Percentiles rank a stretch among this genome's conserved stretches.
Conservation (phyloP, 352 stramenopile genomes). For the Globisporangium lucens region DNA sequence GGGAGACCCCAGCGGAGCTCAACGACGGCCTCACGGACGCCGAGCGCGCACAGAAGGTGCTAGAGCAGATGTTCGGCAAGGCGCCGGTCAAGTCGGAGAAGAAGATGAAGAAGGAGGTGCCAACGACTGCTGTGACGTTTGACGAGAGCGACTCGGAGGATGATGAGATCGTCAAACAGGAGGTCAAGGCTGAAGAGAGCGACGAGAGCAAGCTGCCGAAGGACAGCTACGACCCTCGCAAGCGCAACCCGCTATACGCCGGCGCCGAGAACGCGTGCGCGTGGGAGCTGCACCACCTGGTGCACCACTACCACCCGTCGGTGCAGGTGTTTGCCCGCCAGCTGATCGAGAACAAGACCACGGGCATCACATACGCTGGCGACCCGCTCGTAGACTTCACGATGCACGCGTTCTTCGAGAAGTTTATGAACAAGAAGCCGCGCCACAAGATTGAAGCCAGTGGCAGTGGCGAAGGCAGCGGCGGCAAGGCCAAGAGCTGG, state of each 20-base stretch:
- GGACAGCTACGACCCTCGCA: constrained; percentile 73
- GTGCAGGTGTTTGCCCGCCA: constrained; percentile 91
- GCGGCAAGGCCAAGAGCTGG: constrained; percentile 51
- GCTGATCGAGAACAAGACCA: constrained; percentile 47
- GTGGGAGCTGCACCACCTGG: constrained; percentile 93
- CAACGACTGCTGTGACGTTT: constrained; percentile 27
- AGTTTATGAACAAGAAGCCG: constrained; percentile 99
- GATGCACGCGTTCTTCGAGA: constrained; percentile 97
- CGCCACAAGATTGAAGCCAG: constrained; percentile 36
- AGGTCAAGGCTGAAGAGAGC: neutral
- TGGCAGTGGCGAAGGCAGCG: constrained; percentile 4
- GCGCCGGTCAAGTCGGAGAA: constrained; percentile 19
- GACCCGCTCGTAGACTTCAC: constrained; percentile 97
- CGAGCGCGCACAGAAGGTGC: constrained; percentile 48
- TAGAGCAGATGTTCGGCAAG: constrained; percentile 67
- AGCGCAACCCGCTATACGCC: constrained; percentile 88
- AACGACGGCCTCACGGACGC: constrained; percentile 50
- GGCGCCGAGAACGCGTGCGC: constrained; percentile 68
- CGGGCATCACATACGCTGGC: constrained; percentile 89
- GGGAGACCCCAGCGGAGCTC: constrained; percentile 17
- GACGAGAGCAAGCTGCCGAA: constrained; percentile 7
- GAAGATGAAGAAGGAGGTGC: constrained; percentile 17
- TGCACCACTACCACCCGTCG: constrained; percentile 96
- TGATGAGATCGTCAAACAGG: constrained; percentile 9
- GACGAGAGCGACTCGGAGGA: constrained; percentile 34